Evolutionary conservation across 2,329 filamentous ascomycete species (phyloP).

Genomic region (Fusarium nanum): DNA sequence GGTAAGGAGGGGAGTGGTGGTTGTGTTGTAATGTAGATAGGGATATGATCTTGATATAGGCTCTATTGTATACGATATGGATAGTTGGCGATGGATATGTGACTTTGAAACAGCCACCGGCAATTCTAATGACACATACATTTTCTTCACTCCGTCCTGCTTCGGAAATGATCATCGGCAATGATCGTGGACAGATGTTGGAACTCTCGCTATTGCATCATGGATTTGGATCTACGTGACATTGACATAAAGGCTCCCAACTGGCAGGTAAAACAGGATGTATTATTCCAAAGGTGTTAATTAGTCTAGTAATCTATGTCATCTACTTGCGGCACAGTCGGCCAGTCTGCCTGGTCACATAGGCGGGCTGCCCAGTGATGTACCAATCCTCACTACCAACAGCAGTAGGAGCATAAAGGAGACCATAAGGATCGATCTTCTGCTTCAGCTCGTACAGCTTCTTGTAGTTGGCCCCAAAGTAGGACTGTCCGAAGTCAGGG

Average conservation of each 20-base stretch:
- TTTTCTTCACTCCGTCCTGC: rapidly evolving
- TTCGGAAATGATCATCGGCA: background rate
- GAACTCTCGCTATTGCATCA: background rate
- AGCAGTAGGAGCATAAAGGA: conserved; percentile 53
- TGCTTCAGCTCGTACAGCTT: conserved; percentile 52
- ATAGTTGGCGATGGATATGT: background rate
- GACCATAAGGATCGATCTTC: conserved; percentile 50
- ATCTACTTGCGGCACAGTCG: conserved; percentile 32
- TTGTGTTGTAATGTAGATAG: conserved; percentile 17
- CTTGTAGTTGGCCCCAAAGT: conserved; percentile 52
- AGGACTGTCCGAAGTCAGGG: conserved; percentile 52
- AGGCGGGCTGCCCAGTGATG: conserved; percentile 22
- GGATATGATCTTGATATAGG: background rate
- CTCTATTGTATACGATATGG: background rate
- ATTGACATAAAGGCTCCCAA: background rate
- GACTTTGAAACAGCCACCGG: rapidly evolving
- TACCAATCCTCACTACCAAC: conserved; percentile 55
- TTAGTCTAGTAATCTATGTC: background rate
- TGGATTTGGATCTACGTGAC: rapidly evolving
- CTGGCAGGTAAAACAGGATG: background rate
- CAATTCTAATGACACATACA: background rate
- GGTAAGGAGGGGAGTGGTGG: conserved; percentile 1
- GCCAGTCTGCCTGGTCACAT: conserved; percentile 33
- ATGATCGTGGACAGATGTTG: background rate
- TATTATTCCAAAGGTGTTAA: background rate